These are phyloP conservation scores for Polytolypa hystricis DNA, from an alignment of 2,329 filamentous ascomycete genomes.

Conservation along the genomic window DNA sequence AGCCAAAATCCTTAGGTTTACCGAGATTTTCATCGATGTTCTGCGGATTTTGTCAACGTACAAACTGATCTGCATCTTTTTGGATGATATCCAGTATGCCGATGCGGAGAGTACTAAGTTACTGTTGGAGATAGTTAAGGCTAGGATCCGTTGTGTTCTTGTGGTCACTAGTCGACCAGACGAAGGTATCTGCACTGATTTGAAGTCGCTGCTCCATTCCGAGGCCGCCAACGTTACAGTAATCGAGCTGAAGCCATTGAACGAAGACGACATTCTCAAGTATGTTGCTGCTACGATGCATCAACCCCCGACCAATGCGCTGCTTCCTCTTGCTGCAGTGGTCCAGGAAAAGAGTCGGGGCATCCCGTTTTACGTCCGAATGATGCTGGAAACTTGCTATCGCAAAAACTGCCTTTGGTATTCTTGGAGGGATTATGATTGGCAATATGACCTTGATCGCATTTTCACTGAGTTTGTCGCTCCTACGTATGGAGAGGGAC, in stretches of 20 bases:
- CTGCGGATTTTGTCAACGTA: slow-evolving; percentile 68
- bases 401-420: slow-evolving; percentile 84
- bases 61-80: slow-evolving; percentile 76
- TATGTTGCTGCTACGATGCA: slow-evolving; percentile 78
- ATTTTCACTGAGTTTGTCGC: slow-evolving; percentile 77
- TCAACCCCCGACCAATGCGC: slow-evolving; percentile 54
- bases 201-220: slow-evolving; percentile 31
- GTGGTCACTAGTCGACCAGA: slow-evolving; percentile 66
- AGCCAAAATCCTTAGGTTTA: slow-evolving; percentile 54
- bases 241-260: slow-evolving; percentile 61
- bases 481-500: slow-evolving; percentile 64
- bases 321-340: slow-evolving; percentile 67
- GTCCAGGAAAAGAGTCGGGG: slow-evolving; percentile 81
- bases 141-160: slow-evolving; percentile 69
- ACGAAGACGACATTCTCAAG: slow-evolving; percentile 66
- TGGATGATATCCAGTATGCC: slow-evolving; percentile 85
- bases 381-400: slow-evolving; percentile 81
- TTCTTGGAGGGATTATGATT: slow-evolving; percentile 69
- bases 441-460: slow-evolving; percentile 76
- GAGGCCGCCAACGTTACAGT: slow-evolving; percentile 52
- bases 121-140: slow-evolving; percentile 66
- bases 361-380: slow-evolving; percentile 82
- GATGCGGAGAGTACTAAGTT: slow-evolving; percentile 80
- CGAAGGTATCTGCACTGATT: slow-evolving; percentile 43
- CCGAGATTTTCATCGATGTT: slow-evolving; percentile 81